phyloP scores from a whole-genome alignment of 1,139 yeast genomes.

The Pichia cactophila region DNA sequence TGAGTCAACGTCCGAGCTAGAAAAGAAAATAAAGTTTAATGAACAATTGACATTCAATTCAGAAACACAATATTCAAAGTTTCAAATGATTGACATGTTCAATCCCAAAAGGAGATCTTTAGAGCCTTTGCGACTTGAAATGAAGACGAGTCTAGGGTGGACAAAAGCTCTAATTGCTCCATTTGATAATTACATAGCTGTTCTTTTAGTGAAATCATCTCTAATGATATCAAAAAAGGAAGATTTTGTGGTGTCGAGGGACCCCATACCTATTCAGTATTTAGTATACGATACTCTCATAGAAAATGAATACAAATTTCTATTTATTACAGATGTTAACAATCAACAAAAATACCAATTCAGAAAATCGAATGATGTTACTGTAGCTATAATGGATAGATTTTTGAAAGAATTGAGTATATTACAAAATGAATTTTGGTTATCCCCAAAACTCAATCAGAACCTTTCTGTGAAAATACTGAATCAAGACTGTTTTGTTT shows the following conservation, averaged over 20 bases:
- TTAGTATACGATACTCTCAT: constrained; percentile 12
- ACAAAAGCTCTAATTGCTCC: constrained; percentile 18
- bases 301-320: constrained; percentile 15
- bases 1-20: constrained; percentile 25
- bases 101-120: constrained; percentile 19
- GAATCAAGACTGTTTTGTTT: constrained; percentile 19
- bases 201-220: constrained; percentile 17
- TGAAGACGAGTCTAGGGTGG: constrained; percentile 18
- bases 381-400: constrained; percentile 19
- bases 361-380: constrained; percentile 17
- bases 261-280: constrained; percentile 26
- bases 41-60: constrained; percentile 20
- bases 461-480: constrained; percentile 18
- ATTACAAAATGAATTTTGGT: constrained; percentile 19
- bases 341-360: constrained; percentile 15
- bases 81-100: constrained; percentile 27
- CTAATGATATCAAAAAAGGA: constrained; percentile 13
- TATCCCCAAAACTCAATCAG: constrained; percentile 9
- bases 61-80: constrained; percentile 22
- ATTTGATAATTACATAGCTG: constrained; percentile 25
- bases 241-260: constrained; percentile 16
- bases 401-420: constrained; percentile 19
- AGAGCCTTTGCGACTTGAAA: constrained; percentile 20
- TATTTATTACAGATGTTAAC: constrained; percentile 20
- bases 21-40: constrained; percentile 24